Percentiles rank a stretch among this genome's conserved stretches.
Evolutionary conservation across 352 stramenopile genomes (phyloP).

Genomic region (Pythium guiyangense): DNA sequence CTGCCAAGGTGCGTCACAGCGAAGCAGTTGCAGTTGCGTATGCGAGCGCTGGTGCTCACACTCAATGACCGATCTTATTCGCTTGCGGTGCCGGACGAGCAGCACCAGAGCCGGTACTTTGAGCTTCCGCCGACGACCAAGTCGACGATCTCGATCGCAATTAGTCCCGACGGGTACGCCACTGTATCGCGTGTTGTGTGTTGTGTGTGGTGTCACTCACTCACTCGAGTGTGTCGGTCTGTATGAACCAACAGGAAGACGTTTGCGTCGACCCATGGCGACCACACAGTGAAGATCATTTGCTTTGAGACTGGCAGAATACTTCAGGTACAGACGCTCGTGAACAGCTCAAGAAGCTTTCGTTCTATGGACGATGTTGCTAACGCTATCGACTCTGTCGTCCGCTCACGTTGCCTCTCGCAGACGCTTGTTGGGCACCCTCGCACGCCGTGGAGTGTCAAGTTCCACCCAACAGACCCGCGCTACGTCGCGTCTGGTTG

Average conservation of each 20-base stretch:
- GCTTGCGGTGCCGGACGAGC: conserved; percentile 2
- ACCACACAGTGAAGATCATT: conserved; percentile 99
- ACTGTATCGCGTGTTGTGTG: not conserved
- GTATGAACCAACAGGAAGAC: conserved; percentile 53
- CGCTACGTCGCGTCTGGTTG: conserved; percentile 96
- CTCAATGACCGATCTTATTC: conserved; percentile 5
- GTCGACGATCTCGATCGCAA: conserved; percentile 86
- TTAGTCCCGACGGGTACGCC: conserved; percentile 75
- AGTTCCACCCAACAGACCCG: conserved; percentile 95
- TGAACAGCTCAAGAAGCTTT: no score
- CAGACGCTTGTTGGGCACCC: conserved; percentile 83
- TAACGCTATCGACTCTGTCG: no score
- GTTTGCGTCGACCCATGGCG: conserved; percentile 96
- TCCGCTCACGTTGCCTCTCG: conserved; percentile 1
- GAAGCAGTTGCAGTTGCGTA: not conserved
- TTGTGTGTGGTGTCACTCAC: not conserved
- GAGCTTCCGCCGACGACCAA: conserved; percentile 83
- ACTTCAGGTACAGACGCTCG: conserved; percentile 47
- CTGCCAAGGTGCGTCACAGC: conserved; percentile 44
- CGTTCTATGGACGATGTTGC: no score
- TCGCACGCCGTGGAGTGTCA: conserved; percentile 96
- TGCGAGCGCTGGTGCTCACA: not conserved
- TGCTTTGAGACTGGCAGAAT: conserved; percentile 87
- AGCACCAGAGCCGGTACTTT: conserved; percentile 86
- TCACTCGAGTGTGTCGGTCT: no score